Evolutionary conservation across 495 filamentous ascomycete genomes (phyloP), one percentile per base, ranked within the genome.

Genomic region (Friedmanniomyces endolithicus): DNA sequence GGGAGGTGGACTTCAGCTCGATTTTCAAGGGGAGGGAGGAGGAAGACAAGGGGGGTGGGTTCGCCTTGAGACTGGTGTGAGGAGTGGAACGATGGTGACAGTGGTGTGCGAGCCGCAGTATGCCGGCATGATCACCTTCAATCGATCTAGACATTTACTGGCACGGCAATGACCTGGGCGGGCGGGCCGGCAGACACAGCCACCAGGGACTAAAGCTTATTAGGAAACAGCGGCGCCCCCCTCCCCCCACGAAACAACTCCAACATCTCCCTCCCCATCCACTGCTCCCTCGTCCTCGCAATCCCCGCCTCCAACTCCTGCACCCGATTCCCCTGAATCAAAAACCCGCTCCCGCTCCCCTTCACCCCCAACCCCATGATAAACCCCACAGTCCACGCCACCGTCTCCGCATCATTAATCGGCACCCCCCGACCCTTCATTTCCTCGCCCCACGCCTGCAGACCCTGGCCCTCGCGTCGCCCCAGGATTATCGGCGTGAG

Each of bases 1-100:
- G 75, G 0, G 72, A 79, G 55, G 77, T 88, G 58, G 87, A 90
- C 69, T 87, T 89, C 35, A 87, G 85, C 67, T 85, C 86, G 1
- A 79, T 89, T 49, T 87, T 89, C 64, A 75, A 78, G 1, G 80
- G 80, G 22, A 75, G 83, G 57, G 87, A 83, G 20, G 81, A 80
- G 58, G 86, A 92, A 66, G 78, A 82, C 59, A 73, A 72, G 56
- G 90, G 89, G 0, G 89, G 81, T 14, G 90, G 89, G 11, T 95
- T 96, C 71, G 74, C 77, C 37, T 71, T 96, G 60, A 80, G 85
- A 58, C 75, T 95, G 69, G 84, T 45, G 12, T 55, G 52, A 55
- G 37, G 16, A 43, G 4, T 43, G 16, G 16, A 17, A 43, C 39
- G 27, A 3, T 3, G 27, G 27, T 43, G 16, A 14, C 12, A 43